Base-by-base conservation (phyloP, 805 yeast species). In the Kuraishia piskuri region DNA sequence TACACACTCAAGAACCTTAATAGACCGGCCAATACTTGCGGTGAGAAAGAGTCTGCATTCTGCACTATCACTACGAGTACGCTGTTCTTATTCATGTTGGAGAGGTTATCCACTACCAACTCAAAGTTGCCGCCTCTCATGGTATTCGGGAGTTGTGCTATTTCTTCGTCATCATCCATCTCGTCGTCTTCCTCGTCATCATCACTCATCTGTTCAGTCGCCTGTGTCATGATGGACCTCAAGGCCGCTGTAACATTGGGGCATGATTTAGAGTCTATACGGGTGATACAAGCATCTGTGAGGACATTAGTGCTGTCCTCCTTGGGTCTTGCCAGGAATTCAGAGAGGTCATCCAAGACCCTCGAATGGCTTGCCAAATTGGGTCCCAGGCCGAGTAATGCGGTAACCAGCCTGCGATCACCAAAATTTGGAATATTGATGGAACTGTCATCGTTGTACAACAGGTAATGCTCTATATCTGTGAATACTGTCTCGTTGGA, bases 331-430 rank as follows among this genome's bases (percentile, higher is more conserved):
- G 44, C 17, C 3, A 67, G 40, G 48, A 61, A 59, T 2, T 54
- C 56, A 22, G 57, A 57, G 23, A 68, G 60, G 48, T 65, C 64
- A 21, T 63, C 59, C 9, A 71, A 62, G 37, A 69, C 54, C 26
- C 72, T 68, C 22, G 73, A 63, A 52, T 69, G 73, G 25, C 74
- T 72, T 1, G 77, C 64, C 22, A 73, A 66, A 55, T 75, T 76
- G 2, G 78, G 67, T 2, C 79, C 80, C 46, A 76, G 59, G 51
- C 63, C 63, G 9, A 76, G 57, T 50, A 76, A 61, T 10, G 71
- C 69, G 5, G 75, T 66, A 23, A 64, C 68, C 48, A 75, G 63
- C 46, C 58, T 57, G 9, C 53, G 48, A 14, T 54, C 54, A 8
- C 57, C 57, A 22, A 52, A 48, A 9, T 45, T 50, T 21, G 46